These are phyloP conservation scores for Lipomyces mesembrius DNA, from an alignment of 805 yeast genomes.

Conservation along the genomic window DNA sequence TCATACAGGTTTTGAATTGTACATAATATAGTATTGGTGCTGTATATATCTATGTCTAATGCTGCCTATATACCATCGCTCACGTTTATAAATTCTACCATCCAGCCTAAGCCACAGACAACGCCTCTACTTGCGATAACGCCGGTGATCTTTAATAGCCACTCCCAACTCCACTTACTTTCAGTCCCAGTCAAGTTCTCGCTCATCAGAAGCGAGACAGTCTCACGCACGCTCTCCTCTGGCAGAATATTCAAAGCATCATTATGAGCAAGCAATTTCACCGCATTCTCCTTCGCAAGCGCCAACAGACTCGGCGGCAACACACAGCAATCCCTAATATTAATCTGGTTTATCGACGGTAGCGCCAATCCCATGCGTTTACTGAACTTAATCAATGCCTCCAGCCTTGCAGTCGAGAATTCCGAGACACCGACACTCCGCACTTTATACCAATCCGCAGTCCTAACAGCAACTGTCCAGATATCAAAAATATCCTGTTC, in stretches of 20 bases:
- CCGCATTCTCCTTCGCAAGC: constrained; percentile 40
- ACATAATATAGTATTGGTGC: not conserved
- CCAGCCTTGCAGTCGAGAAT: constrained; percentile 39
- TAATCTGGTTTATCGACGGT: constrained; percentile 44
- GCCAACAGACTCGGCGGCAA: constrained; percentile 44
- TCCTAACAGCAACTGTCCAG: constrained; percentile 36
- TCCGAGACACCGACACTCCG: constrained; percentile 43
- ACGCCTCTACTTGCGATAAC: constrained; percentile 34
- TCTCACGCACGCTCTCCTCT: constrained; percentile 10
- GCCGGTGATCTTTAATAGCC: constrained; percentile 32
- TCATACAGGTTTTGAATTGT: not conserved
- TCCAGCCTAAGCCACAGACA: constrained; percentile 36
- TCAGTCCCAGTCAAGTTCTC: not conserved
- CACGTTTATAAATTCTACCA: constrained; percentile 17
- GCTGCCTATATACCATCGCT: not conserved
- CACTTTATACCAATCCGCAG: constrained; percentile 23
- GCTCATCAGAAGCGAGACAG: constrained; percentile 12
- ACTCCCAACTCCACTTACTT: constrained; percentile 26
- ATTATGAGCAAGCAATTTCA: constrained; percentile 45
- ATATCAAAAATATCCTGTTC: constrained; percentile 31
- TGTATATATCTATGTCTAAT: not conserved
- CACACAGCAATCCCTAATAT: constrained; percentile 47
- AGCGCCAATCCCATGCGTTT: constrained; percentile 22
- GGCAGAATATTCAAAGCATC: constrained; percentile 43
- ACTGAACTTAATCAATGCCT: constrained; percentile 35